Evolutionary conservation across 768 basidiomycete species (phyloP), one percentile per base, ranked within the genome.

Genomic region (Boletus subparvulus): DNA sequence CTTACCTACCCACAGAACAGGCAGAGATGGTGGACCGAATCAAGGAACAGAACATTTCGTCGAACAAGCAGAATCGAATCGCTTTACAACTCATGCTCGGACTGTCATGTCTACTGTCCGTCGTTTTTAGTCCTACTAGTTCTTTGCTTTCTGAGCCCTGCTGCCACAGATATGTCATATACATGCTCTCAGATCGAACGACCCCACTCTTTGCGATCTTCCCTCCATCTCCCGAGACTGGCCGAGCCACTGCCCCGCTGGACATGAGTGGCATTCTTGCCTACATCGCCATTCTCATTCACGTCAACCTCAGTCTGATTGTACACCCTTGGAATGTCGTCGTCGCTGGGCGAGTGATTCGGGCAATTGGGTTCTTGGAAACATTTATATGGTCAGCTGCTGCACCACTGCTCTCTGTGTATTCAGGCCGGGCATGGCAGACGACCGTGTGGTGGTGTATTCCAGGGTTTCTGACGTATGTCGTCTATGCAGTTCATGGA

Each of bases 21-120:
- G 81, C 85, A 45, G 79, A 80, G 44, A 40, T 86, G 13, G 77
- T 89, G 47, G 70, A 78, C n/a, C 61, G 53, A 6, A 69, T 89
- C 39, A 80, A 77, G 46, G 63, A 62, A n/a, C 71, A 76, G 44
- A 81, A 81, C 53, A 69, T 73, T 0, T 64, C 65, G 9, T 77
- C 77, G 1, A 81, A 79, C 65, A 61, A 65, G 54, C 75, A 72
- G 44, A 79, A 80, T 39, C 67, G 76, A 26, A 45, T 74, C 10
- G 68, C 74, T 21, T 50, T 83, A 28, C 77, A 78, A 51, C 56
- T 67, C 8, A 69, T 82, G 30, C 68, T 86, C 21, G 70, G 69
- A 0, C 62, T 81, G 24, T 84, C 84, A 4, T 64, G 71, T 43
- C 28, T 77, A 7, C 68, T 85, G 84, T 86, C 58, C 54, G 81